A percentile compares a stretch with the other conserved stretches of the same genome.
phyloP scores from a whole-genome alignment of 108 stramenopile species.

The Fragilariopsis cylindrus region DNA sequence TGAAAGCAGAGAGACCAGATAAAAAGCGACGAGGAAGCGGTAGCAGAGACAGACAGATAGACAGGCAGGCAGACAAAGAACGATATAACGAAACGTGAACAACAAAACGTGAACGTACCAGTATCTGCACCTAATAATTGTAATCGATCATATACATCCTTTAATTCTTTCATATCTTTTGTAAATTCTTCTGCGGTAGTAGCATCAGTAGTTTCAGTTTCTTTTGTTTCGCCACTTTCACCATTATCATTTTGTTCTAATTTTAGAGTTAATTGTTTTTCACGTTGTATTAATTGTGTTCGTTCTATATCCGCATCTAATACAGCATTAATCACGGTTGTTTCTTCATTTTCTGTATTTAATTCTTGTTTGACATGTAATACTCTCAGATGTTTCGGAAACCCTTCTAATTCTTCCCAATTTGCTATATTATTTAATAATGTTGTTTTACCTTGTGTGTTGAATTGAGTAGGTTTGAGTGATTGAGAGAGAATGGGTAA shows the following conservation, averaged over 20 bases:
- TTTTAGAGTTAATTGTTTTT: conserved; percentile 57
- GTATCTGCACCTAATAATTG: conserved; percentile 85
- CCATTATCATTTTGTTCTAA: conserved; percentile 51
- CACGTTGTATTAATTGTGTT: conserved; percentile 78
- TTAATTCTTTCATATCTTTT: conserved; percentile 70
- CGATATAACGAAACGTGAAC: too few relatives aligned
- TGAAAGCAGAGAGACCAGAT: too few relatives aligned
- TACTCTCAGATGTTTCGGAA: conserved; percentile 90
- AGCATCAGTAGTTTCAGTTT: conserved; percentile 43
- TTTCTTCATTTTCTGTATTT: conserved; percentile 58
- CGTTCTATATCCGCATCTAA: conserved; percentile 93
- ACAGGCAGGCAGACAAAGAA: too few relatives aligned
- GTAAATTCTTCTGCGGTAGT: conserved; percentile 50
- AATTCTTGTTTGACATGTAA: conserved; percentile 98
- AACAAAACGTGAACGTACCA: too few relatives aligned
- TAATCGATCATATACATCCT: conserved; percentile 89
- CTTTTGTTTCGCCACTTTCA: conserved; percentile 14
- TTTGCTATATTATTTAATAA: conserved; percentile 92
- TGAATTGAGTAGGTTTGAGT: too few relatives aligned
- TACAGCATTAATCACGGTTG: conserved; percentile 93
- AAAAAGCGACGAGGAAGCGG: too few relatives aligned
- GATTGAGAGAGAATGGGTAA: too few relatives aligned
- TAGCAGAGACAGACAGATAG: too few relatives aligned
- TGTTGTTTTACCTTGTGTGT: conserved; percentile 82
- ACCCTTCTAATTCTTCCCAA: conserved; percentile 88